A percentile compares a stretch with the other conserved stretches of the same genome.
Evolutionary conservation across 257 asterid species (phyloP).

Genomic region (Paraleonurus japonicus): DNA sequence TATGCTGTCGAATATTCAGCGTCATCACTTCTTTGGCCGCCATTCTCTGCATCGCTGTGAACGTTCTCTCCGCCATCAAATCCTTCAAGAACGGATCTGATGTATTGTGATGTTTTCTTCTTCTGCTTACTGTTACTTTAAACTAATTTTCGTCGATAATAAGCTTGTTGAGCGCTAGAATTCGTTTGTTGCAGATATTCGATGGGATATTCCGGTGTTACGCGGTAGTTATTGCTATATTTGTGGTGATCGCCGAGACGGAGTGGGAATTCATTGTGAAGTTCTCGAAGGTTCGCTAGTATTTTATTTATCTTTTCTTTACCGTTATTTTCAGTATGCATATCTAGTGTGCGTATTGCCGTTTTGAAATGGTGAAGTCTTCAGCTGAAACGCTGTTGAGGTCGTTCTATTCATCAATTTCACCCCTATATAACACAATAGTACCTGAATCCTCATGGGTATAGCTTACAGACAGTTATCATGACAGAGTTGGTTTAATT

Average conservation of each 20-base stretch:
- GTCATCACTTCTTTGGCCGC: conserved; percentile 68
- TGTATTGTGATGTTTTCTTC: conserved; percentile 35
- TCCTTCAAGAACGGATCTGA: conserved; percentile 78
- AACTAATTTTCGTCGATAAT: not conserved
- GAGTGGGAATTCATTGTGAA: conserved; percentile 76
- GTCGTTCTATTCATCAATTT: not conserved
- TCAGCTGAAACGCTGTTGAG: conserved; percentile 5
- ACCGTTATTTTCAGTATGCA: not conserved
- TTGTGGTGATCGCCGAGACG: conserved; percentile 85
- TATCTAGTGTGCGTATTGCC: not conserved
- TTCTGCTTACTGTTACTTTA: not conserved
- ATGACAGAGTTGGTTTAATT: not conserved
- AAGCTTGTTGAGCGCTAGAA: not conserved
- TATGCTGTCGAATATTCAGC: conserved; percentile 68
- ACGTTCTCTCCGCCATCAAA: conserved; percentile 76
- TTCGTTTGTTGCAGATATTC: conserved; percentile 49
- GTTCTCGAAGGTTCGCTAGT: conserved; percentile 61
- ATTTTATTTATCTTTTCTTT: not conserved
- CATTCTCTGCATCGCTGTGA: conserved; percentile 77
- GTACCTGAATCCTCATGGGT: not conserved
- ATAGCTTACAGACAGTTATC: not conserved
- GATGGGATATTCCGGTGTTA: conserved; percentile 98
- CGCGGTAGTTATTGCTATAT: conserved; percentile 67
- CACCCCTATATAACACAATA: not conserved
- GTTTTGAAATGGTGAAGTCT: conserved; percentile 1